These are phyloP conservation scores for Neonectria punicea DNA, from an alignment of 2,329 filamentous ascomycete species.

Conservation along the genomic window DNA sequence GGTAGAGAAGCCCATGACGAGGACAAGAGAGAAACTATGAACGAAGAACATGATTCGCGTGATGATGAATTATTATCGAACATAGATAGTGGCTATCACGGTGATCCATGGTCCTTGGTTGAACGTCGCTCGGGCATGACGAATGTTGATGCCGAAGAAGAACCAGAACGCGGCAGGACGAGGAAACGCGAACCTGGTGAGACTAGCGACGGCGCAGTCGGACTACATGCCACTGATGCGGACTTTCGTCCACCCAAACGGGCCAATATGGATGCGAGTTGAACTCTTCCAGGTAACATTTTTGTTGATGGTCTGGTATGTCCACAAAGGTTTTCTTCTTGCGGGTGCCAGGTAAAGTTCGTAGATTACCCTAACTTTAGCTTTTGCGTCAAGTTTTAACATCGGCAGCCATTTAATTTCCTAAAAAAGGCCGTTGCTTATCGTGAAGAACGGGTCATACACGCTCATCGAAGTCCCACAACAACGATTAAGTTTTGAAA, in stretches of 20 bases:
- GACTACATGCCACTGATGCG: background rate
- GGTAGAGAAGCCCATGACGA: background rate
- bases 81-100: background rate
- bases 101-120: background rate
- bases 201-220: background rate
- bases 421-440: too few relatives aligned
- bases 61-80: background rate
- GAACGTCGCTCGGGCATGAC: background rate
- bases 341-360: too few relatives aligned
- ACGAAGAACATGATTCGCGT: background rate
- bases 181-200: background rate
- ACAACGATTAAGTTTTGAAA: too few relatives aligned
- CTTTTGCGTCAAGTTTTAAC: too few relatives aligned
- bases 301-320: too few relatives aligned
- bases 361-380: too few relatives aligned
- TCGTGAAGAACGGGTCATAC: too few relatives aligned
- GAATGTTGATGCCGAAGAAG: background rate
- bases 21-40: background rate
- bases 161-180: background rate
- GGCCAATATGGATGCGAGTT: background rate
- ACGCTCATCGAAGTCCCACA: too few relatives aligned
- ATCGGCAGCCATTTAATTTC: too few relatives aligned
- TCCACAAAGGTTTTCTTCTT: too few relatives aligned
- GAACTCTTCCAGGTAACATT: too few relatives aligned
- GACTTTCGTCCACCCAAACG: background rate